These are phyloP conservation scores for Pseudogymnoascus sp. DNA, from an alignment of 2,329 filamentous ascomycete genomes.

Conservation along the genomic window DNA sequence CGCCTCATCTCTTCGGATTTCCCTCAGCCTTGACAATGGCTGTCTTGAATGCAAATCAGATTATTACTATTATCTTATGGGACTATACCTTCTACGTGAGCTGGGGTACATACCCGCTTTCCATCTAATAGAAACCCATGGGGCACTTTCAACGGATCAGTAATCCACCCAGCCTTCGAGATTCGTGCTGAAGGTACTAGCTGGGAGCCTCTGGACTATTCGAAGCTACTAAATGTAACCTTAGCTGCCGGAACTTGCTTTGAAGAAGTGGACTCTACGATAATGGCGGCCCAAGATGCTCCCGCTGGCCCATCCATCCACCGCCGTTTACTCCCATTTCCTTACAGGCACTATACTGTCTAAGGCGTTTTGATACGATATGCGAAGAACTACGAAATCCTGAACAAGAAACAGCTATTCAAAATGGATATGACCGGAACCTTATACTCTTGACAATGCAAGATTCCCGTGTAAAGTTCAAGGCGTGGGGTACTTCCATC, in stretches of 20 bases:
- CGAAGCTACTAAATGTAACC: background rate
- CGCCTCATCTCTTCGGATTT: background rate
- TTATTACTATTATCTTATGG: background rate
- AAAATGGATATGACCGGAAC: slow-evolving; percentile 12
- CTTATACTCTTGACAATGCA: slow-evolving; percentile 8
- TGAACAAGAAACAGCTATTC: background rate
- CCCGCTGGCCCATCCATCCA: background rate
- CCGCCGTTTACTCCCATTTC: background rate
- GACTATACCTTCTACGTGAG: background rate
- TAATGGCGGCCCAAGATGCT: background rate
- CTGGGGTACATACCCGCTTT: background rate
- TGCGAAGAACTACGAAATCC: background rate
- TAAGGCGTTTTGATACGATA: background rate
- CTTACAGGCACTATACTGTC: background rate
- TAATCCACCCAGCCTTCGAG: background rate
- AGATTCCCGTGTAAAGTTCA: slow-evolving; percentile 15
- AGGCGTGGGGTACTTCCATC: slow-evolving; percentile 20
- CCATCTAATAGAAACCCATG: background rate
- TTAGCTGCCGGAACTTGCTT: background rate
- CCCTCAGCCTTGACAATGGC: background rate
- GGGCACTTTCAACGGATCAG: background rate
- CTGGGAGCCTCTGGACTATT: background rate
- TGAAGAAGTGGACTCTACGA: background rate
- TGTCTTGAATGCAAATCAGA: background rate
- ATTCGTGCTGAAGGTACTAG: background rate